Evolutionary conservation across 1,284 basidiomycete genomes (phyloP).

Genomic region (Mycosarcoma maydis): DNA sequence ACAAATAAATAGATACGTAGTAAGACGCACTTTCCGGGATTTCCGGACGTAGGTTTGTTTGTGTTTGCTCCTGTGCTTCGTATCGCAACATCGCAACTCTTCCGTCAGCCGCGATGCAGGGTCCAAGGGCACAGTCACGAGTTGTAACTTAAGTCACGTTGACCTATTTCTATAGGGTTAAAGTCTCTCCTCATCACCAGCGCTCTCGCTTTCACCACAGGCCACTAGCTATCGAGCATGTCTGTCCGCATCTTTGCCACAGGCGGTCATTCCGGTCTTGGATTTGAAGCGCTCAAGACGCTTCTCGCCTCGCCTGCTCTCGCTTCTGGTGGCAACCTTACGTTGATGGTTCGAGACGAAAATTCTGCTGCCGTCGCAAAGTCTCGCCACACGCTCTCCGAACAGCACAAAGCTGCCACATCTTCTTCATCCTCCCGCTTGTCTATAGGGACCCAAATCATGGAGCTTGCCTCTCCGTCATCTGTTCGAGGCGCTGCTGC

Average conservation of each 20-base stretch:
- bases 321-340: slow-evolving; percentile 14
- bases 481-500: slow-evolving; percentile 41
- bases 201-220: too few relatives aligned
- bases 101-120: neutral
- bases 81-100: neutral
- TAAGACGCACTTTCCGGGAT: too few relatives aligned
- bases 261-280: slow-evolving; percentile 43
- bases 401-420: slow-evolving; percentile 7
- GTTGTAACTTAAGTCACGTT: too few relatives aligned
- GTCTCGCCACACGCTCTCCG: slow-evolving; percentile 10
- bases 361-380: slow-evolving; percentile 2
- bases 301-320: slow-evolving; percentile 21
- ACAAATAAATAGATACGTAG: too few relatives aligned
- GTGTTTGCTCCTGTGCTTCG: neutral
- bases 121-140: neutral
- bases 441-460: slow-evolving; percentile 9
- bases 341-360: slow-evolving; percentile 22
- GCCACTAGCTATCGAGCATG: slow-evolving; percentile 1
- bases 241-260: slow-evolving; percentile 35
- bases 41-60: neutral
- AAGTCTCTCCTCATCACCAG: too few relatives aligned
- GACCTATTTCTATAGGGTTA: too few relatives aligned
- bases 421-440: neutral
- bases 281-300: slow-evolving; percentile 41
- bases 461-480: slow-evolving; percentile 34